These are phyloP conservation scores for Lasiodiplodia sp. DNA, from an alignment of 2,329 filamentous ascomycete species.

Conservation along the genomic window DNA sequence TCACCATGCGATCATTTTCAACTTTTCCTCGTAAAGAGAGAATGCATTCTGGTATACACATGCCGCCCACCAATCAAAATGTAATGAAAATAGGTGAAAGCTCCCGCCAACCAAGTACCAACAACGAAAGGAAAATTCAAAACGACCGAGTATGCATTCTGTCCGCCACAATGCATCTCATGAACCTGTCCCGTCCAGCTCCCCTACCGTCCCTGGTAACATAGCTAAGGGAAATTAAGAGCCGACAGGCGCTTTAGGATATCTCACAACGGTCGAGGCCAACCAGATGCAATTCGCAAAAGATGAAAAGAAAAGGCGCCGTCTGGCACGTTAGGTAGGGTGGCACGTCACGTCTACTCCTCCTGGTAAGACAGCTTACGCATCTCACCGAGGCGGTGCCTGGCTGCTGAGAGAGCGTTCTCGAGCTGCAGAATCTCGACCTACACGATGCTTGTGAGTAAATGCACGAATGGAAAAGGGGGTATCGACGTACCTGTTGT, in stretches of 20 bases:
- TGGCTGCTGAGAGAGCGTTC: conserved; percentile 80
- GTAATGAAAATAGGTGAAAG: neutral
- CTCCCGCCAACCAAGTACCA: neutral
- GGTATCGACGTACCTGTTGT: conserved; percentile 79
- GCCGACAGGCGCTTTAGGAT: conserved; percentile 11
- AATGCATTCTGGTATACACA: conserved; percentile 28
- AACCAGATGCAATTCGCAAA: neutral
- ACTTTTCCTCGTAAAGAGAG: neutral
- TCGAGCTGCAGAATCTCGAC: conserved; percentile 97
- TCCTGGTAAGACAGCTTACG: conserved; percentile 95
- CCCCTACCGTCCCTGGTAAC: conserved; percentile 1
- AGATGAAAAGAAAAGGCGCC: conserved; percentile 4
- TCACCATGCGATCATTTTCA: no score
- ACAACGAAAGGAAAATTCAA: conserved; percentile 8
- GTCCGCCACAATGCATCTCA: conserved; percentile 1
- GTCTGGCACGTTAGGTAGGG: neutral
- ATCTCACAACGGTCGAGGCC: neutral
- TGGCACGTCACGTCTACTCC: conserved; percentile 53
- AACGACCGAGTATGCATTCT: conserved; percentile 1
- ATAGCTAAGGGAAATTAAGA: conserved; percentile 3
- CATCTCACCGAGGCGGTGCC: conserved; percentile 92
- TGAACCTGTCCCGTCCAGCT: conserved; percentile 3
- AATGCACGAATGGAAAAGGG: neutral
- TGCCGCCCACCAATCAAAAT: neutral
- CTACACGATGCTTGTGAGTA: conserved; percentile 53